A percentile compares a stretch with the other conserved stretches of the same genome.
phyloP scores from a whole-genome alignment of 2,329 filamentous ascomycete genomes.

The Coniochaeta prunicola region DNA sequence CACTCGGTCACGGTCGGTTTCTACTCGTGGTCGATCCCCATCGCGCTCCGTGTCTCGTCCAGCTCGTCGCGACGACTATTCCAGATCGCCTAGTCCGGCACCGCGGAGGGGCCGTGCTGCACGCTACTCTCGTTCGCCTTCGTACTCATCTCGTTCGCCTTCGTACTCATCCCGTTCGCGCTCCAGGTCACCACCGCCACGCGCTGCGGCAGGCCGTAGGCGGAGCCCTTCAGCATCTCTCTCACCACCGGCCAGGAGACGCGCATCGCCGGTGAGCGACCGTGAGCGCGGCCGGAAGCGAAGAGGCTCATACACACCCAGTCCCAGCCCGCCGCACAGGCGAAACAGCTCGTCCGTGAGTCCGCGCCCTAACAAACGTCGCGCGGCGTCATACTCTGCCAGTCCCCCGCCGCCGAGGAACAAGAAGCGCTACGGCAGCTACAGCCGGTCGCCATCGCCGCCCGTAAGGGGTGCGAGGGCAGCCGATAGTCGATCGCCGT shows the following conservation, averaged over 20 bases:
- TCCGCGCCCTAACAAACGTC: constrained; percentile 7
- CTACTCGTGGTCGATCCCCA: constrained; percentile 20
- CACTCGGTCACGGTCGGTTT: constrained; percentile 14
- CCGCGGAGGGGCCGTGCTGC: neutral
- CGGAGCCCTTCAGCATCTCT: neutral
- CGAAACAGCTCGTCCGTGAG: constrained; percentile 4
- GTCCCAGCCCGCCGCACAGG: neutral
- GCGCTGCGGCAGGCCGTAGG: neutral
- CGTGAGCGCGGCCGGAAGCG: neutral
- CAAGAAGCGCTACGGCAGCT: neutral
- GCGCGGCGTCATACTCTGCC: constrained; percentile 9
- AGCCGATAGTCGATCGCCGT: neutral
- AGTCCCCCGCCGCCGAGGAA: constrained; percentile 6
- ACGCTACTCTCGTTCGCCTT: constrained; percentile 6
- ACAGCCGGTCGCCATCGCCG: constrained; percentile 1
- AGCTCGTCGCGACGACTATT: constrained; percentile 7
- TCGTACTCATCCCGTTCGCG: constrained; percentile 8
- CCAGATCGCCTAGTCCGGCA: constrained; percentile 4
- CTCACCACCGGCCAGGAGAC: neutral
- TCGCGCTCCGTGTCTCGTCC: constrained; percentile 17
- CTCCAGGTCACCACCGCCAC: constrained; percentile 8
- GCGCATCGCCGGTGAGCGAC: neutral
- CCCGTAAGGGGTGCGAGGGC: neutral
- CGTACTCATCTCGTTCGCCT: constrained; percentile 12
- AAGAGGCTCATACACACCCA: neutral